Percentiles rank a stretch among this genome's conserved stretches.
Conservation (phyloP, 306 rosid genomes). For the Albizia julibrissin region DNA sequence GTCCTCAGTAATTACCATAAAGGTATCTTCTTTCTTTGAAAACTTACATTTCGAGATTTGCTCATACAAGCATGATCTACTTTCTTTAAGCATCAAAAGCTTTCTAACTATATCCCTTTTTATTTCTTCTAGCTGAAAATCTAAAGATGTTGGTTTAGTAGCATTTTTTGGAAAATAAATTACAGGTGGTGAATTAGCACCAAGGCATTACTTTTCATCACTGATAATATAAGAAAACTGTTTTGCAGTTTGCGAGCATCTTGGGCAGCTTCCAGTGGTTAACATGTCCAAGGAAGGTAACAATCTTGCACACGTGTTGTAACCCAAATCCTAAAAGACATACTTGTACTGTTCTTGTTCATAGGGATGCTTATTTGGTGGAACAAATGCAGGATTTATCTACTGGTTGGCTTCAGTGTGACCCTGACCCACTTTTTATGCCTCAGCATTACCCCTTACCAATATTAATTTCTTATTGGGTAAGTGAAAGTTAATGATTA, state of each 20-base stretch:
- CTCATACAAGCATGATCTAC: background rate
- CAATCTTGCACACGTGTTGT: conserved; percentile 23
- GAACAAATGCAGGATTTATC: conserved; percentile 78
- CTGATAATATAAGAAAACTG: conserved; percentile 6
- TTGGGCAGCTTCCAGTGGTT: conserved; percentile 90
- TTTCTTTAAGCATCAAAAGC: background rate
- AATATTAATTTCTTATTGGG: conserved; percentile 68
- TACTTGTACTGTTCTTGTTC: conserved; percentile 22
- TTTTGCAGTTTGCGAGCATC: conserved; percentile 79
- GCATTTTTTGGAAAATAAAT: background rate
- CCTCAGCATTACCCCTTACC: conserved; percentile 69
- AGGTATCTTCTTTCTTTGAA: background rate
- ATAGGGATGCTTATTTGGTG: conserved; percentile 30
- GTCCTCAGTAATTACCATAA: background rate
- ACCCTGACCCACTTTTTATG: conserved; percentile 87
- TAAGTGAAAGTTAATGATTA: conserved; percentile 37
- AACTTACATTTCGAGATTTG: background rate
- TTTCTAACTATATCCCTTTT: background rate
- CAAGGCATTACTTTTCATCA: background rate
- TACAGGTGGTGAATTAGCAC: background rate
- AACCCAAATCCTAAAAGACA: conserved; percentile 9
- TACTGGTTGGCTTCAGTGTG: conserved; percentile 90
- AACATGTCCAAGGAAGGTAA: conserved; percentile 96
- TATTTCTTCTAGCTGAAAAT: background rate
- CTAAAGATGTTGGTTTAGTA: background rate